phyloP scores from a whole-genome alignment of 192 early-diverging fungal genomes.

The Oehlia diaphana region DNA sequence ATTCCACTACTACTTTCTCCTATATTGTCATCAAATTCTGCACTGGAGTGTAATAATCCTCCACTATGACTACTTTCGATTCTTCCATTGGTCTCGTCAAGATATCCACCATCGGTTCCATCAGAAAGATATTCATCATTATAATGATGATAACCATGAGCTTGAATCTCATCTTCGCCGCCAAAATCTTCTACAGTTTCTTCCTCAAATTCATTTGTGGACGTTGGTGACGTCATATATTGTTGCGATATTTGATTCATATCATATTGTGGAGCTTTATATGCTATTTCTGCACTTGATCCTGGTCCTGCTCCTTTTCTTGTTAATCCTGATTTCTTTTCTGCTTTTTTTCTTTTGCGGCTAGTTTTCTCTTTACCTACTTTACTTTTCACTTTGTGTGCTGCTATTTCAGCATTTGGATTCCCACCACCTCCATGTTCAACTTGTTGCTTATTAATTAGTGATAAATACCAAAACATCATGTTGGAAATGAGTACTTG shows the following conservation, averaged over 20 bases:
- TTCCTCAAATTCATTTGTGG: neutral
- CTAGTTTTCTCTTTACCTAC: constrained; percentile 12
- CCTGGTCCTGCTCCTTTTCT: neutral
- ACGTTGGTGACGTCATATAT: neutral
- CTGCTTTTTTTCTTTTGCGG: constrained; percentile 18
- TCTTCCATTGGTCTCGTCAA: neutral
- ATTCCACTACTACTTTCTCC: neutral
- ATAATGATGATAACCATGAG: constrained; percentile 11
- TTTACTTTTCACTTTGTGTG: constrained; percentile 25
- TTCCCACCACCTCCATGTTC: constrained; percentile 21
- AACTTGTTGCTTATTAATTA: constrained; percentile 58
- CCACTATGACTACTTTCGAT: neutral
- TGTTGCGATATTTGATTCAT: constrained; percentile 26
- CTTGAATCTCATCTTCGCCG: neutral
- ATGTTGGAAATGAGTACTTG: constrained; percentile 78
- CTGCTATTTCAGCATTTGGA: constrained; percentile 18
- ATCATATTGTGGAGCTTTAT: constrained; percentile 28
- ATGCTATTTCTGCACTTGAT: constrained; percentile 23
- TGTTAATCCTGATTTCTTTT: constrained; percentile 5
- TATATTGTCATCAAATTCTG: neutral
- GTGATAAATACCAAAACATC: constrained; percentile 82
- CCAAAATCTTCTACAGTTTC: neutral
- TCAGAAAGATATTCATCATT: constrained; percentile 21
- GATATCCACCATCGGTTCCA: constrained; percentile 29
- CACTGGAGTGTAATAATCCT: neutral